Base-by-base conservation (phyloP, 345 rosid genomes). In the Viola odorata region DNA sequence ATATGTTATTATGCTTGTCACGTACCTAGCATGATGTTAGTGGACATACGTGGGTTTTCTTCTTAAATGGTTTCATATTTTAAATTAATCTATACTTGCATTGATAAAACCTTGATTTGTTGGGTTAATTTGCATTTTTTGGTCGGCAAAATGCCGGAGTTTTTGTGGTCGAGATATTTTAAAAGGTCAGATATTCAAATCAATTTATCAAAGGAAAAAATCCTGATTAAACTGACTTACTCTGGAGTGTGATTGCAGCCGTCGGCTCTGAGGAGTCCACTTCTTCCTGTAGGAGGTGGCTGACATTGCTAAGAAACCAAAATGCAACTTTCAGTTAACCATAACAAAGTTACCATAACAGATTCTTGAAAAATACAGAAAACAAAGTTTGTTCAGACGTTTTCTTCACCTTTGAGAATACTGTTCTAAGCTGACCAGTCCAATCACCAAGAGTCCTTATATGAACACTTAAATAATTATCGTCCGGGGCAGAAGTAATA, bases 401-500 rank as follows among this genome's bases (percentile, higher is more conserved):
- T n/a, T n/a, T n/a, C n/a, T n/a, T 11, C 15, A 74, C 99, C 81
- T 88, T 84, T 8, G 92, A 75, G 61, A 91, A 95, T 6, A 86
- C 75, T 69, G 86, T 73, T 80, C 73, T 74, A 37, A 89, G 96
- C 42, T 82, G 85, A 9, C 76, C 41, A 12, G 96, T 89, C 96
- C 96, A 89, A 53, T 89, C 96, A 2, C 96, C 94, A 10, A 80
- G 77, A 41, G 81, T 79, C 75, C 91, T 81, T 4, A 89, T 89
- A 47, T 86, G 95, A 57, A 84, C 87, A 17, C 96, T 89, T 5
- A 89, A 65, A 77, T 83, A 69, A 60, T 89, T 85, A 59, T 89
- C 91, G 60, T 83, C 85, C 3, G 95, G 96, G n/a, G 95, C 85
- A 9, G 96, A 85, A 9, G 96, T 86, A 38, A 86, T 89, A 8